A percentile compares a stretch with the other conserved stretches of the same genome.
These are phyloP conservation scores for Trichaptum fuscoviolaceum DNA, from an alignment of 768 basidiomycete species.

Conservation along the genomic window DNA sequence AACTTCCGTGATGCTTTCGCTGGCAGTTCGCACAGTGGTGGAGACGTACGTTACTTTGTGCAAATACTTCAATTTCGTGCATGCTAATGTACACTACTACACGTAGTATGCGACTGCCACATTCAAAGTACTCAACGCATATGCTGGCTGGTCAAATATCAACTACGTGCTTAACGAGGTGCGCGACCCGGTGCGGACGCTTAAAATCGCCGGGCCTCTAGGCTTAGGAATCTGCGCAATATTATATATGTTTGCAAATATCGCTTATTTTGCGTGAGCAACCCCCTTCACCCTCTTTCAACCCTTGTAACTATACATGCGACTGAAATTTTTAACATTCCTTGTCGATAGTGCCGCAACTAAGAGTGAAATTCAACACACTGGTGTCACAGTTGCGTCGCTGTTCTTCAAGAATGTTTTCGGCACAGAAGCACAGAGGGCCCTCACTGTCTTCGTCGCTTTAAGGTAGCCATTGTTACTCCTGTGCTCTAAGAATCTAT, in stretches of 20 bases:
- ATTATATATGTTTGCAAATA: constrained; percentile 45
- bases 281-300: constrained; percentile 52
- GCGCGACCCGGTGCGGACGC: constrained; percentile 37
- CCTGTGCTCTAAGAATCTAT: no score
- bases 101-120: constrained; percentile 55
- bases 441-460: constrained; percentile 52
- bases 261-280: constrained; percentile 43
- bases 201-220: constrained; percentile 39
- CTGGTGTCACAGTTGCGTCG: constrained; percentile 52
- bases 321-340: background rate
- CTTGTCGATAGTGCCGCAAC: constrained; percentile 31
- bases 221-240: constrained; percentile 41
- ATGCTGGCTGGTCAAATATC: constrained; percentile 49
- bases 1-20: constrained; percentile 56
- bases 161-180: constrained; percentile 53
- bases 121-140: constrained; percentile 50
- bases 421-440: constrained; percentile 44
- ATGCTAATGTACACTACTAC: background rate
- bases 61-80: background rate
- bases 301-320: constrained; percentile 41
- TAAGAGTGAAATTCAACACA: constrained; percentile 41
- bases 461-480: constrained; percentile 33
- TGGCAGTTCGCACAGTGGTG: constrained; percentile 47
- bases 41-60: constrained; percentile 29
- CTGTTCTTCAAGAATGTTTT: constrained; percentile 59